phyloP scores from a whole-genome alignment of 352 stramenopile genomes.

The Globisporangium nodosum region DNA sequence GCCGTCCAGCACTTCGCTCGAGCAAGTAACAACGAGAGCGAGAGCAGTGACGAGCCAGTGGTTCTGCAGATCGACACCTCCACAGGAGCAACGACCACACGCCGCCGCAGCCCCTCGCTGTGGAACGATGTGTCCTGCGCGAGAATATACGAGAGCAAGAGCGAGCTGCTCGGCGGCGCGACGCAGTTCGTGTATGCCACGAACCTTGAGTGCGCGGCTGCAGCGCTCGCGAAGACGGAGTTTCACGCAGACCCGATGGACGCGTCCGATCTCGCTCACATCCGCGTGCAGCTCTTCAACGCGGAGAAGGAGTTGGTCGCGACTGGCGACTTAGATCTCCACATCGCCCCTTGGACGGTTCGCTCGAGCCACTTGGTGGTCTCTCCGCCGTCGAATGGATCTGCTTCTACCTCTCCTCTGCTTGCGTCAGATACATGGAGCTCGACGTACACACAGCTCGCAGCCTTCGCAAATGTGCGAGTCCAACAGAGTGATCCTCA shows the following conservation, averaged over 20 bases:
- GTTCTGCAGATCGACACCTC: conserved; percentile 17
- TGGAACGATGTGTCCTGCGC: conserved; percentile 3
- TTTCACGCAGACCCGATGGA: conserved; percentile 2
- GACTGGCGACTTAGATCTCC: not conserved
- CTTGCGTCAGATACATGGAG: not conserved
- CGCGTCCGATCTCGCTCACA: not conserved
- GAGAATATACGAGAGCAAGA: conserved; percentile 6
- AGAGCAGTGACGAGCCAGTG: conserved; percentile 1
- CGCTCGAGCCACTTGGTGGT: conserved; percentile 9
- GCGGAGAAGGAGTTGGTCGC: conserved; percentile 9
- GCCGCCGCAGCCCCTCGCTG: not conserved
- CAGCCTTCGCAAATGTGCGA: not conserved
- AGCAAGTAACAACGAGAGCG: not conserved
- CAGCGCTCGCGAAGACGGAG: conserved; percentile 10
- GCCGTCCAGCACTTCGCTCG: conserved; percentile 11
- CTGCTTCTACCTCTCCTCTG: not conserved
- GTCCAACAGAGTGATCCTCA: not conserved
- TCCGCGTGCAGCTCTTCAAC: conserved; percentile 11
- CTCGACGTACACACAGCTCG: not conserved
- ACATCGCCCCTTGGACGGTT: not conserved
- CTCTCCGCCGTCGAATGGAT: not conserved
- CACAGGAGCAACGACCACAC: conserved; percentile 8
- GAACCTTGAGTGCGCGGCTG: conserved; percentile 20
- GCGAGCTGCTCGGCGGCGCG: not conserved
- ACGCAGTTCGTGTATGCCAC: conserved; percentile 8